Evolutionary conservation across 2,329 filamentous ascomycete species (phyloP).

Genomic region (Calonectria montana): DNA sequence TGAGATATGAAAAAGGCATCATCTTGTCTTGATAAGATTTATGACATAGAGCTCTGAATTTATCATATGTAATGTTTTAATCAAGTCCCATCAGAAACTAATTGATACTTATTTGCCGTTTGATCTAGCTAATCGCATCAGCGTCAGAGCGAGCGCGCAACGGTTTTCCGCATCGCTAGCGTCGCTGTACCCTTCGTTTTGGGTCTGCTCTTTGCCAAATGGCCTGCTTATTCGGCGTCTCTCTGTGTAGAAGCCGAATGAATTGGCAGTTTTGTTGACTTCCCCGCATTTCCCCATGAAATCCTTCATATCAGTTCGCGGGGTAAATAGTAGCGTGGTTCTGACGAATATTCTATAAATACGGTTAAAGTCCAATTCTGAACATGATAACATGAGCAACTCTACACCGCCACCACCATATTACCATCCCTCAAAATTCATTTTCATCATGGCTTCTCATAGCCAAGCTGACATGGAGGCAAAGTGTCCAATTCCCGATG

Average conservation of each 20-base stretch:
- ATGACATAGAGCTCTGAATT: not conserved
- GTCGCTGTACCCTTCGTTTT: not conserved
- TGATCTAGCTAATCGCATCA: not conserved
- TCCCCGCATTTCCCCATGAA: slow-evolving; percentile 3
- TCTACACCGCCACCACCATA: not conserved
- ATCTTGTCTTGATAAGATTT: too few relatives aligned
- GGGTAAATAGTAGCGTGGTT: not conserved
- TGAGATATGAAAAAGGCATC: too few relatives aligned
- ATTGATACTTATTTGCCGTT: too few relatives aligned
- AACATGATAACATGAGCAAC: not conserved
- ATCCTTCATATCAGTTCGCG: not conserved
- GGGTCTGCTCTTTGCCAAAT: not conserved
- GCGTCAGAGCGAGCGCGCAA: not conserved
- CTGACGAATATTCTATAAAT: not conserved
- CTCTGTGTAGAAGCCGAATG: not conserved
- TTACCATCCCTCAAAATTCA: not conserved
- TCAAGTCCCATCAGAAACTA: not conserved
- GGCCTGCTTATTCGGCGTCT: not conserved
- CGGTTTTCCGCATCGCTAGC: not conserved
- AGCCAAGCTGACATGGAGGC: not conserved
- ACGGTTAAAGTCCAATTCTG: not conserved
- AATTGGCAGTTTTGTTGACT: not conserved
- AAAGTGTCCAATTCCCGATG: not conserved
- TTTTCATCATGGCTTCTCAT: too few relatives aligned
- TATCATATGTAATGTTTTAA: not conserved